Evolutionary conservation across 2,329 filamentous ascomycete genomes (phyloP).

Genomic region (Pseudogymnoascus verrucosus): DNA sequence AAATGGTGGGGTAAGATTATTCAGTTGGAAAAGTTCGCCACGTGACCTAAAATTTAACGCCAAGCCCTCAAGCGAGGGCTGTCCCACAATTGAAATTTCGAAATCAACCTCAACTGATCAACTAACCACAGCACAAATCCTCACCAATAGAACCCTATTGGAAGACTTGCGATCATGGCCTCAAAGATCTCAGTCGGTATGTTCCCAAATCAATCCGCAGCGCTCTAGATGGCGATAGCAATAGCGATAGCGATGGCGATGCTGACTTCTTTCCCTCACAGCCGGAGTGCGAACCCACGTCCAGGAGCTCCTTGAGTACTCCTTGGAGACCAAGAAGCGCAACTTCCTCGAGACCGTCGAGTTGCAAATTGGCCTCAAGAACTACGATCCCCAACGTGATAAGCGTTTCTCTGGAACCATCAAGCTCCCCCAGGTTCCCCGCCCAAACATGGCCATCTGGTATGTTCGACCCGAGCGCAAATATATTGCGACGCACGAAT

Average conservation of each 20-base stretch:
- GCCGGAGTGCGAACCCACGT: constrained; percentile 96
- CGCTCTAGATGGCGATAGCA: background rate
- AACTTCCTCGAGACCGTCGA: constrained; percentile 96
- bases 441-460: constrained; percentile 85
- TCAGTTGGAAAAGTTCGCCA: background rate
- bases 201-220: constrained; percentile 19
- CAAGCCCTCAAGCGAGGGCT: constrained; percentile 7
- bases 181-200: constrained; percentile 76
- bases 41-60: background rate
- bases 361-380: constrained; percentile 90
- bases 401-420: constrained; percentile 99
- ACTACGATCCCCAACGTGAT: constrained; percentile 99
- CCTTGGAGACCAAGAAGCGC: constrained; percentile 88
- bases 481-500: constrained; percentile 10
- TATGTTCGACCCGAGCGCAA: constrained; percentile 31
- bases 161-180: constrained; percentile 76
- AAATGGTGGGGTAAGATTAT: background rate
- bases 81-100: constrained; percentile 9
- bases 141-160: constrained; percentile 69
- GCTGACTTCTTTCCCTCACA: constrained; percentile 38
- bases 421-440: constrained; percentile 84
- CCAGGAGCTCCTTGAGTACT: constrained; percentile 90
- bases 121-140: constrained; percentile 36
- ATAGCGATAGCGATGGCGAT: constrained; percentile 1
- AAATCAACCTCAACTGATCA: background rate